Evolutionary conservation across 1,284 basidiomycete species (phyloP).

Genomic region (Coniferiporia sulphurascens): DNA sequence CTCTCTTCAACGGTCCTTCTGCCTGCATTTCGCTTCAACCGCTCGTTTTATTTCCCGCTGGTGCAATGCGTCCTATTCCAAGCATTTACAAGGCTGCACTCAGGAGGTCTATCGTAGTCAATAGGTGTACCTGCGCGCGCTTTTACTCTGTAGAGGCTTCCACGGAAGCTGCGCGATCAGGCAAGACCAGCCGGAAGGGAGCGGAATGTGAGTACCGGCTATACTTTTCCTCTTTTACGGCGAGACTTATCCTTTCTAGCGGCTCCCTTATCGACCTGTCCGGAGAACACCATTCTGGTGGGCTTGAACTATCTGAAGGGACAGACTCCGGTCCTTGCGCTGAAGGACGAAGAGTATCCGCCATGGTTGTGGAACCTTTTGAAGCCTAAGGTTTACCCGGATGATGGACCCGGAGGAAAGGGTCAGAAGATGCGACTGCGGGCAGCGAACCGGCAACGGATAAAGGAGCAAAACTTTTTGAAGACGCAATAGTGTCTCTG

Average conservation of each 20-base stretch:
- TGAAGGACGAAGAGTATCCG: constrained; percentile 83
- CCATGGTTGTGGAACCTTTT: constrained; percentile 85
- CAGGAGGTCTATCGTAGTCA: not conserved
- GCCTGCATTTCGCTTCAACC: not conserved
- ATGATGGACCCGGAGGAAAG: constrained; percentile 69
- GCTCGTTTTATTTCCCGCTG: not conserved
- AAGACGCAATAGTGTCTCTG: constrained; percentile 49
- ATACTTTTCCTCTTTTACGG: not conserved
- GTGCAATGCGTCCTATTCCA: not conserved
- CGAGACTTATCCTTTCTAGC: constrained; percentile 8
- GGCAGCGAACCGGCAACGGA: constrained; percentile 54
- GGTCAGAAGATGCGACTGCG: constrained; percentile 59
- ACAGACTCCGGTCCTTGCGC: constrained; percentile 74
- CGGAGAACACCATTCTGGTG: constrained; percentile 64
- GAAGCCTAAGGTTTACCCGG: constrained; percentile 48
- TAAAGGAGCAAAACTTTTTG: constrained; percentile 76
- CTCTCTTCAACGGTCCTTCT: too few species aligned
- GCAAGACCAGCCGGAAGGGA: not conserved
- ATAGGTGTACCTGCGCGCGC: not conserved
- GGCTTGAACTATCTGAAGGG: constrained; percentile 84
- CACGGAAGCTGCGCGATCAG: not conserved
- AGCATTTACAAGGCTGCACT: not conserved
- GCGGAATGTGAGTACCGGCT: constrained; percentile 4
- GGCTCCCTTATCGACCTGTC: constrained; percentile 50
- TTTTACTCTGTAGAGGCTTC: not conserved